Conservation (phyloP, 1,284 basidiomycete genomes). For the Melampsora americana region DNA sequence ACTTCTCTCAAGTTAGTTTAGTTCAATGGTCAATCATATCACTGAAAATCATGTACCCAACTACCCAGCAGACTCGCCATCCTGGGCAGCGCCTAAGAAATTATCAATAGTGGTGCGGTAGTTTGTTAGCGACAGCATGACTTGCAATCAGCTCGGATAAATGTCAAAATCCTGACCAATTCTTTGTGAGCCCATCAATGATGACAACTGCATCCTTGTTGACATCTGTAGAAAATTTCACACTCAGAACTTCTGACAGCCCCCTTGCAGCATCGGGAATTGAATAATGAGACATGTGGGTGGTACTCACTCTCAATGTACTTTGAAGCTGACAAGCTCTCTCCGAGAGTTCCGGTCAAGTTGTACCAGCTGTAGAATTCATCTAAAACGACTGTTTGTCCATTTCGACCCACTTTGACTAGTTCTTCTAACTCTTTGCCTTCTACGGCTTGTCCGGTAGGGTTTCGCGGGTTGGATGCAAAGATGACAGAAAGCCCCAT, state of each 20-base stretch:
- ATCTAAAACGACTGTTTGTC: too few species aligned
- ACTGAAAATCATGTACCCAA: too few species aligned
- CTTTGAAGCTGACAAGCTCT: slow-evolving; percentile 73
- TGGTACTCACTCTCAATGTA: slow-evolving; percentile 72
- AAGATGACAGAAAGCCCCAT: too few species aligned
- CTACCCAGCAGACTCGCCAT: too few species aligned
- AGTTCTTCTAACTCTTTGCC: slow-evolving; percentile 77
- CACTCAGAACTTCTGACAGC: slow-evolving; percentile 44
- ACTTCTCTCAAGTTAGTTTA: slow-evolving; percentile 73
- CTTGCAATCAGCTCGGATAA: background rate
- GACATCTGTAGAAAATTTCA: slow-evolving; percentile 60
- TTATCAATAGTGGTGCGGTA: background rate
- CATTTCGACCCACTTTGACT: too few species aligned
- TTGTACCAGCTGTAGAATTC: slow-evolving; percentile 57
- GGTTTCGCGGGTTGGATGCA: slow-evolving; percentile 87
- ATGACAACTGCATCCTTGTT: slow-evolving; percentile 76
- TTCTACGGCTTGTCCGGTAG: slow-evolving; percentile 74
- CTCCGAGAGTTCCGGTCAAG: slow-evolving; percentile 80
- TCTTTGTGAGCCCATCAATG: slow-evolving; percentile 89
- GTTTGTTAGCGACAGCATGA: background rate
- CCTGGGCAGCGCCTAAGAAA: too few species aligned
- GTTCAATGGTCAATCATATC: slow-evolving; percentile 50
- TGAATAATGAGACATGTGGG: slow-evolving; percentile 75
- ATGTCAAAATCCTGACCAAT: slow-evolving; percentile 55
- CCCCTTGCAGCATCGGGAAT: slow-evolving; percentile 58